These are phyloP conservation scores for Metschnikowia santaceciliae DNA, from an alignment of 805 yeast genomes.

Conservation along the genomic window DNA sequence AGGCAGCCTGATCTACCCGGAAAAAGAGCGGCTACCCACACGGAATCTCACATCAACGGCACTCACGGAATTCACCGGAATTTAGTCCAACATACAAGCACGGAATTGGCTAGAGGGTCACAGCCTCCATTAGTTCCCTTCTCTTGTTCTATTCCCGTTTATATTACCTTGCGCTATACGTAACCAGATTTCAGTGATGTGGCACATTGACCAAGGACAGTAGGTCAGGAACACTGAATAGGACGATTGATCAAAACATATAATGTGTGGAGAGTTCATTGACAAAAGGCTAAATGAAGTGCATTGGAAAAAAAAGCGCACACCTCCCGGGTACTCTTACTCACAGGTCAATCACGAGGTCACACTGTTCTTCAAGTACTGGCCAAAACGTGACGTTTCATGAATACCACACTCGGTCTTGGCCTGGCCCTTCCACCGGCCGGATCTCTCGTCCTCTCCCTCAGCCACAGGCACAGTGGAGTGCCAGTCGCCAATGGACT, in stretches of 20 bases:
- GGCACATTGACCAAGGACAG: no score
- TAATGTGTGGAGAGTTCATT: no score
- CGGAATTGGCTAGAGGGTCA: background rate
- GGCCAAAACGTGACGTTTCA: conserved; percentile 68
- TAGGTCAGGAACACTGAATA: no score
- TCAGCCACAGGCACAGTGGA: conserved; percentile 85
- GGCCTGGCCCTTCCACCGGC: conserved; percentile 90
- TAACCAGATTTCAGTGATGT: no score
- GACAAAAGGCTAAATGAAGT: no score
- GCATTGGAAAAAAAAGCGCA: no score
- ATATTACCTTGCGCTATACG: no score
- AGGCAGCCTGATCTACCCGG: background rate
- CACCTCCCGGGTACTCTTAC: no score
- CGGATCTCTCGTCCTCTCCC: conserved; percentile 95
- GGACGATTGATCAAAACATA: no score
- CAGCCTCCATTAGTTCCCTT: background rate
- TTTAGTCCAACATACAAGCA: background rate
- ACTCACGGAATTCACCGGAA: no score
- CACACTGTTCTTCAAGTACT: conserved; percentile 39
- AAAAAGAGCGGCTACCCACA: background rate
- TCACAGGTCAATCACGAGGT: conserved; percentile 1
- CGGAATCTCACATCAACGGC: background rate
- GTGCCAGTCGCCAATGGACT: conserved; percentile 94
- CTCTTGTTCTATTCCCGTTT: no score
- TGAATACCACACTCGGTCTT: conserved; percentile 97